A percentile compares a stretch with the other conserved stretches of the same genome.
These are phyloP conservation scores for Bipolaris bicolor DNA, from an alignment of 2,329 filamentous ascomycete species.

Conservation along the genomic window DNA sequence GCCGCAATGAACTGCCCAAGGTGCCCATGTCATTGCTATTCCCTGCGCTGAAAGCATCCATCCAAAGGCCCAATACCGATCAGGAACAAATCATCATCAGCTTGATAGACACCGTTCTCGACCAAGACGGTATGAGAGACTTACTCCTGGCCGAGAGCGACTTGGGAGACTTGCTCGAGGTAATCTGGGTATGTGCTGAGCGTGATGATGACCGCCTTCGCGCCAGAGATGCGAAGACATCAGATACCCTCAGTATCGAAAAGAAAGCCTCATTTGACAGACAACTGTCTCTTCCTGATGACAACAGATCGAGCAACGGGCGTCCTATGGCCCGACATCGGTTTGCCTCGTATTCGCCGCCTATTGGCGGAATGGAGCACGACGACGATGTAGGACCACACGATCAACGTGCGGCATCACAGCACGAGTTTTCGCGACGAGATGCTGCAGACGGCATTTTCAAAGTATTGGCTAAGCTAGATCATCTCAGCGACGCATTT, in stretches of 20 bases:
- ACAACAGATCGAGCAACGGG: slow-evolving; percentile 16
- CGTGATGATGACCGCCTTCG: slow-evolving; percentile 38
- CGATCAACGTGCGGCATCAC: slow-evolving; percentile 10
- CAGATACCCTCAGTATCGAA: slow-evolving; percentile 48
- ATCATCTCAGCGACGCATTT: slow-evolving; percentile 37
- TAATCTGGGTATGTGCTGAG: slow-evolving; percentile 61
- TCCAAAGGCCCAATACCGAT: slow-evolving; percentile 32
- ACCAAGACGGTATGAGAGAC: slow-evolving; percentile 59
- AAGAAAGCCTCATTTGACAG: slow-evolving; percentile 48
- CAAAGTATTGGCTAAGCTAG: slow-evolving; percentile 37
- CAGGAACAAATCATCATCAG: slow-evolving; percentile 59
- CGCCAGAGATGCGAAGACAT: slow-evolving; percentile 17
- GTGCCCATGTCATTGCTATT: slow-evolving; percentile 45
- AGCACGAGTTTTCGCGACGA: slow-evolving; percentile 20
- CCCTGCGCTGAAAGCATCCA: slow-evolving; percentile 42
- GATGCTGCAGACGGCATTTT: slow-evolving; percentile 33
- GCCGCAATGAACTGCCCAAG: slow-evolving; percentile 40
- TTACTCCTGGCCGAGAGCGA: slow-evolving; percentile 70
- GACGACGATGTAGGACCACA: slow-evolving; percentile 25
- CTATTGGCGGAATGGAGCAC: slow-evolving; percentile 17
- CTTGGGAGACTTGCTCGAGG: slow-evolving; percentile 66
- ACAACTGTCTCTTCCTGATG: slow-evolving; percentile 13
- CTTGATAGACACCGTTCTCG: slow-evolving; percentile 50
- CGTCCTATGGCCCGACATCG: not conserved
- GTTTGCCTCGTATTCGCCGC: slow-evolving; percentile 6